Evolutionary conservation across 2,329 filamentous ascomycete species (phyloP).

Genomic region (Coniochaeta pulveracea): DNA sequence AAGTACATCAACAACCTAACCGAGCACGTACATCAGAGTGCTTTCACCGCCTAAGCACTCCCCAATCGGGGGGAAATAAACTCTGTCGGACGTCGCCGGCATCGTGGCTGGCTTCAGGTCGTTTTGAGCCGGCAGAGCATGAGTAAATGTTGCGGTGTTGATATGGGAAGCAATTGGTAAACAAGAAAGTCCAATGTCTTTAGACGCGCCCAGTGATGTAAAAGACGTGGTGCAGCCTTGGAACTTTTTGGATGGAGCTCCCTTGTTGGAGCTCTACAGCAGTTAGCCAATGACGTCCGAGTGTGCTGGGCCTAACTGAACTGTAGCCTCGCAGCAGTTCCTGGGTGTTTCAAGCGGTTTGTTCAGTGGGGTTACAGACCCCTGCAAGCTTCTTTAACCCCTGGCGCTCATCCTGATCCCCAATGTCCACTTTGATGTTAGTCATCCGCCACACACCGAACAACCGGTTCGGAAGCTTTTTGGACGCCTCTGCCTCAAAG

Average conservation of each 20-base stretch:
- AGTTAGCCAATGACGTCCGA: too few relatives aligned
- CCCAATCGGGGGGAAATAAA: conserved; percentile 77
- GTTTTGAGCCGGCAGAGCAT: conserved; percentile 7
- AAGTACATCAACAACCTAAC: not conserved
- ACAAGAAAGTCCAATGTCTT: not conserved
- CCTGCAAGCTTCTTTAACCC: too few relatives aligned
- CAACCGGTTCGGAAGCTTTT: conserved; percentile 2
- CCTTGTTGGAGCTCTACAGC: conserved; percentile 2
- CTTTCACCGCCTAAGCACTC: conserved; percentile 73
- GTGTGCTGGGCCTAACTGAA: too few relatives aligned
- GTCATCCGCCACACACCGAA: too few relatives aligned
- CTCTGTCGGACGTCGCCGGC: conserved; percentile 57
- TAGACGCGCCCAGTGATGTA: conserved; percentile 1
- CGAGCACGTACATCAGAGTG: conserved; percentile 57
- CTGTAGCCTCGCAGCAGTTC: too few relatives aligned
- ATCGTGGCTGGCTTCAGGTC: conserved; percentile 45
- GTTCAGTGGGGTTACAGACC: too few relatives aligned
- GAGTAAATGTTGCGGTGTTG: conserved; percentile 4
- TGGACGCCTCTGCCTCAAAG: too few relatives aligned
- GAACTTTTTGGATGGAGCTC: too few relatives aligned
- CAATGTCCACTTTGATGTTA: too few relatives aligned
- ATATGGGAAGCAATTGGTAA: conserved; percentile 1
- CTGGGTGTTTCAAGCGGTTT: too few relatives aligned
- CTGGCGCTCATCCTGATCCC: too few relatives aligned
- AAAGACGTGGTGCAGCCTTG: not conserved